Evolutionary conservation across 805 yeast species (phyloP), one percentile per base, ranked within the genome.

Genomic region (Lachancea waltii): DNA sequence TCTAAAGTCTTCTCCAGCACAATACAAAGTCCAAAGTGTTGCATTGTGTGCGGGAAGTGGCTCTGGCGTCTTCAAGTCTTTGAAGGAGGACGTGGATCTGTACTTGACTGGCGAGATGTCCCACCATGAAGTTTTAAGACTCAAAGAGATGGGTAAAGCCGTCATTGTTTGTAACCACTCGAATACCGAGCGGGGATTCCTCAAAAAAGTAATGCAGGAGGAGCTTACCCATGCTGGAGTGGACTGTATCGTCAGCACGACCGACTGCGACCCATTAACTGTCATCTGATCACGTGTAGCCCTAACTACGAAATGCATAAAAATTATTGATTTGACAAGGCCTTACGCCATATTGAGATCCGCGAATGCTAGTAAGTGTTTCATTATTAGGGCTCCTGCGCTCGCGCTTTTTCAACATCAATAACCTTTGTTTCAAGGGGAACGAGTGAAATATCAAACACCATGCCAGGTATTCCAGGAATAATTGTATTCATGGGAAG

Each of bases 31-130:
- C 37, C 60, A 58, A 17, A 70, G 74, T 0, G 65, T 87, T 16
- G 97, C 97, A 0, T 59, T 92, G 11, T 92, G 99, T 62, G 97
- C 98, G 3, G 99, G 99, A 0, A 83, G 95, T 2, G 97, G 98
- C 0, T 81, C 84, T 3, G 70, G 80, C 1, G 85, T 89, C 1
- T 79, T 86, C 61, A 55, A 62, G 24, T 60, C 65, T 5, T 52
- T 59, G 7, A 44, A 38, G 3, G 67, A 68, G 35, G 79, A 79
- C 0, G 69, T 71, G 2, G 97, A 92, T 51, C 65, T 87, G 29
- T 82, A 73, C 56, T 74, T 78, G 51, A 89, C 98, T 0, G 99
- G 99, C 2, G 99, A 92, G 56, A 63, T 92, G 48, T 81, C 95
- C 17, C 99, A 92, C 53, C 99, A 92, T 55, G 97, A 92, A 58